Conservation (phyloP, 306 rosid species). For the Phaseolus lunatus region DNA sequence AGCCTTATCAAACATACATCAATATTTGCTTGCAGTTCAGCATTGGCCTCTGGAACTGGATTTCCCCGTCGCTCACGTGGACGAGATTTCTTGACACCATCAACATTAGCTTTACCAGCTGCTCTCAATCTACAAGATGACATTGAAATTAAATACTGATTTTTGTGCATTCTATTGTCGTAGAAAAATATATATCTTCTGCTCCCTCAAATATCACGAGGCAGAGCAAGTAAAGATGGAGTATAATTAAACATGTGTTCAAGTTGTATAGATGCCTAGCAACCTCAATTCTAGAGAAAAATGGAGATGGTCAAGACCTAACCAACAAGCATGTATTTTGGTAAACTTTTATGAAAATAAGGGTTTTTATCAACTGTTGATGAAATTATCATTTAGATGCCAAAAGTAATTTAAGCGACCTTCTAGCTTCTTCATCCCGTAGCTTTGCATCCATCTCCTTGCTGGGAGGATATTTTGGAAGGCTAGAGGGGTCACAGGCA, state of each 20-base stretch:
- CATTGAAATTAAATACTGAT: constrained; percentile 44
- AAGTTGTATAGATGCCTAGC: constrained; percentile 10
- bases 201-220: constrained; percentile 5
- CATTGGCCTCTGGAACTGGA: constrained; percentile 92
- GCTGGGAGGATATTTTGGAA: constrained; percentile 99
- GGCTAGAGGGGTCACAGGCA: constrained; percentile 98
- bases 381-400: constrained; percentile 12
- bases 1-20: constrained; percentile 67
- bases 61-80: constrained; percentile 88
- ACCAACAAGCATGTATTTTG: constrained; percentile 5
- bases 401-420: constrained; percentile 59
- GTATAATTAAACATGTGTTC: neutral
- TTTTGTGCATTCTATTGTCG: constrained; percentile 15
- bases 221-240: constrained; percentile 19
- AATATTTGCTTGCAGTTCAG: constrained; percentile 92
- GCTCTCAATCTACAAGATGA: constrained; percentile 81
- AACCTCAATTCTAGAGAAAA: constrained; percentile 2
- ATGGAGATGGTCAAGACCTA: neutral
- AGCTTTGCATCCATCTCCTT: constrained; percentile 99
- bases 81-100: constrained; percentile 82
- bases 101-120: constrained; percentile 81
- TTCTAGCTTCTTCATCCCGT: constrained; percentile 98
- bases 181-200: constrained; percentile 13
- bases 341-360: neutral
- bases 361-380: constrained; percentile 25